Evolutionary conservation across 305 asterid species (phyloP).

Genomic region (Fraxinus baroniana): DNA sequence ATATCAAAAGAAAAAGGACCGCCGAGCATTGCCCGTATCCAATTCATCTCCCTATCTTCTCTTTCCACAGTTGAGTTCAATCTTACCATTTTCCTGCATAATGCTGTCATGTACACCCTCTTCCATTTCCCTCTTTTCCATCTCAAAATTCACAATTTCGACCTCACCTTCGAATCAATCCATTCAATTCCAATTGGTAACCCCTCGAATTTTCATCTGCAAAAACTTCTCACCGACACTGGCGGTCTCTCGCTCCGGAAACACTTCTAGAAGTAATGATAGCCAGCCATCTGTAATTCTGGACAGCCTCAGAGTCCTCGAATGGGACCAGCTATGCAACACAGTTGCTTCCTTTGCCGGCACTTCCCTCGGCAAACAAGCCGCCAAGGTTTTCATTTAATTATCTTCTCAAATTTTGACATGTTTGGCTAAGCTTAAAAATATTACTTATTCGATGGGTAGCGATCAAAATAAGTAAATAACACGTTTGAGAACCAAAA

Average conservation of each 20-base stretch:
- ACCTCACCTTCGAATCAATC: conserved; percentile 20
- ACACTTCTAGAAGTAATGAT: conserved; percentile 15
- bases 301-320: conserved; percentile 84
- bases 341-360: conserved; percentile 87
- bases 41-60: not conserved
- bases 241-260: conserved; percentile 24
- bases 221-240: conserved; percentile 23
- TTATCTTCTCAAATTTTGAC: not conserved
- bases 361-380: conserved; percentile 67
- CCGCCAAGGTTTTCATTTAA: conserved; percentile 32
- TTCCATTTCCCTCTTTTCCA: conserved; percentile 22
- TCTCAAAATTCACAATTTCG: conserved; percentile 16
- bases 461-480: not conserved
- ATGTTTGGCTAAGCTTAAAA: not conserved
- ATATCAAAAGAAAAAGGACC: no score
- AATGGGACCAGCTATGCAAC: conserved; percentile 86
- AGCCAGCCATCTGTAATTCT: conserved; percentile 44
- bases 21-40: not conserved
- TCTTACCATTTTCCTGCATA: conserved; percentile 25
- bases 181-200: conserved; percentile 28
- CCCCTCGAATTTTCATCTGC: conserved; percentile 8
- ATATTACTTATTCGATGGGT: not conserved
- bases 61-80: conserved; percentile 5
- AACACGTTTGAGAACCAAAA: not conserved
- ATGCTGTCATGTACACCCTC: conserved; percentile 30